Percentiles rank a stretch among this genome's conserved stretches.
Conservation (phyloP, 1,139 yeast genomes). For the Suhomyces panamericanus region DNA sequence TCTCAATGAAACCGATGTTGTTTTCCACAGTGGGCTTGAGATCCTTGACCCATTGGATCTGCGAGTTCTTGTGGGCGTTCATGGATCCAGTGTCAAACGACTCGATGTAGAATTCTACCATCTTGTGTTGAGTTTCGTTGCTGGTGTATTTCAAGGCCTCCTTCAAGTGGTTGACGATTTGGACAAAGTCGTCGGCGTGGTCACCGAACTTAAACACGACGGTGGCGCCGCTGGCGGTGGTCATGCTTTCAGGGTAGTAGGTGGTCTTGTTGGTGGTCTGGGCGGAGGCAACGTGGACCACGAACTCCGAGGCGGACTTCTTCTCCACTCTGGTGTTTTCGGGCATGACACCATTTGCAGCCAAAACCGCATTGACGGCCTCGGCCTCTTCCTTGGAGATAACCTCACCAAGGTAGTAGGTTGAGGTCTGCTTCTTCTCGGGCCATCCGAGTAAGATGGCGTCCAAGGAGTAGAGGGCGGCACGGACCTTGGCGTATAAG, state of each 20-base stretch:
- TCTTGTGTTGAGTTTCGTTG: constrained; percentile 65
- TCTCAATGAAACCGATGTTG: constrained; percentile 86
- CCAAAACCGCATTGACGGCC: constrained; percentile 62
- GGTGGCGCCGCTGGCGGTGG: constrained; percentile 29
- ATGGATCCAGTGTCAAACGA: constrained; percentile 81
- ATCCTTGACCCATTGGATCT: constrained; percentile 85
- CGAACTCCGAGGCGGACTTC: constrained; percentile 41
- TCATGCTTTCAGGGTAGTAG: constrained; percentile 37
- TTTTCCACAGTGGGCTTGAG: constrained; percentile 81
- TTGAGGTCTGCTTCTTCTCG: constrained; percentile 69
- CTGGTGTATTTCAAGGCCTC: constrained; percentile 66
- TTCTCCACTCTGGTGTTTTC: constrained; percentile 79
- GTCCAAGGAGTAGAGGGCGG: constrained; percentile 52
- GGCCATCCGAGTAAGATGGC: constrained; percentile 72
- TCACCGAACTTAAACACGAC: constrained; percentile 74
- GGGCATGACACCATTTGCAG: constrained; percentile 65
- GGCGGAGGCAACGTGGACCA: constrained; percentile 64
- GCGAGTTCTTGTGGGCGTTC: constrained; percentile 83
- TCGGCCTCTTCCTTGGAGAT: constrained; percentile 64
- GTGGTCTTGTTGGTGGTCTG: constrained; percentile 42
- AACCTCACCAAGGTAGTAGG: constrained; percentile 54
- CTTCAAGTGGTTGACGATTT: constrained; percentile 56
- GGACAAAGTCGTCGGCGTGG: constrained; percentile 60
- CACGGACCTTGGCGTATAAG: constrained; percentile 47
- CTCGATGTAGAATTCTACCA: constrained; percentile 65